phyloP scores from a whole-genome alignment of 23 red algal genomes.

The Gracilariopsis chorda region DNA sequence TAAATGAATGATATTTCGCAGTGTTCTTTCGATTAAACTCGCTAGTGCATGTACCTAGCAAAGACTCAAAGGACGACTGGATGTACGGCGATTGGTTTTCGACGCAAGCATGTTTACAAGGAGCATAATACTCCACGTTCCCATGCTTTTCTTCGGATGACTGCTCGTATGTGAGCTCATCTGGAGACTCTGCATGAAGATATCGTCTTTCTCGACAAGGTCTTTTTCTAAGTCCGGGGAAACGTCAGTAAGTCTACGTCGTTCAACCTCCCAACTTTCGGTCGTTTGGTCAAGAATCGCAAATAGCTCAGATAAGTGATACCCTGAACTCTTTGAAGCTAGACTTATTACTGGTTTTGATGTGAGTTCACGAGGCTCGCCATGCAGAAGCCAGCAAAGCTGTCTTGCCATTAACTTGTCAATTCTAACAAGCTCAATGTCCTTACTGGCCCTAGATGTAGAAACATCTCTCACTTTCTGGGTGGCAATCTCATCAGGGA shows the following conservation, averaged over 20 bases:
- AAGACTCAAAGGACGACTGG: not conserved
- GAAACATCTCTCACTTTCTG: not conserved
- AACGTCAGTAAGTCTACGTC: not conserved
- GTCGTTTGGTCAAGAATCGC: not conserved
- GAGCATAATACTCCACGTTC: not conserved
- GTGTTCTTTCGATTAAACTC: not conserved
- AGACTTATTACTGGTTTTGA: not conserved
- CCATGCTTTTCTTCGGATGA: not conserved
- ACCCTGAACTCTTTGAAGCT: not conserved
- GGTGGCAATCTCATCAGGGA: constrained; percentile 35
- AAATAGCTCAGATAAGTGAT: not conserved
- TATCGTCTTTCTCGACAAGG: not conserved
- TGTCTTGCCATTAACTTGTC: constrained; percentile 35
- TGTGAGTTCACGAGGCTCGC: not conserved
- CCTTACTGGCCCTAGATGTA: not conserved
- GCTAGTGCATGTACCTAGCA: not conserved
- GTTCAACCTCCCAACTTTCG: not conserved
- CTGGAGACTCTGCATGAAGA: not conserved
- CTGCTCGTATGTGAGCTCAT: not conserved
- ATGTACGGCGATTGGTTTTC: not conserved
- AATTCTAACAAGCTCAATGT: constrained; percentile 58
- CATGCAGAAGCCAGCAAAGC: not conserved
- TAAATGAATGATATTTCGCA: constrained; percentile 10
- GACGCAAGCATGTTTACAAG: not conserved
- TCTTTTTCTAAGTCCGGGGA: constrained; percentile 12